Evolutionary conservation across 495 filamentous ascomycete species (phyloP).

Genomic region (Podospora conica): DNA sequence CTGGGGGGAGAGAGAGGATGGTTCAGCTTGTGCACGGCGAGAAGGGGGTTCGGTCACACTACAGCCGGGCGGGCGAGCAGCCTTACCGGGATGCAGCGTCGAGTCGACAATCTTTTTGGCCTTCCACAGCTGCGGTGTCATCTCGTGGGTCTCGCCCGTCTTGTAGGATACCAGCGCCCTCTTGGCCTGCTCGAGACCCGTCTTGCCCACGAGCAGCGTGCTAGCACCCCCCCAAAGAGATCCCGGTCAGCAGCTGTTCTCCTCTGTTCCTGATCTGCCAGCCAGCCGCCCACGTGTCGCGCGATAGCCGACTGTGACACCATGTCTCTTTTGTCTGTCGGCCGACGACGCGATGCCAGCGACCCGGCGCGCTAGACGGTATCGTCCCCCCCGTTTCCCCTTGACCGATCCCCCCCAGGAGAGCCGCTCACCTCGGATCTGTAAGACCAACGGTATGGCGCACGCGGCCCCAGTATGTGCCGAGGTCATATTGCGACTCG

Average conservation of each 20-base stretch:
- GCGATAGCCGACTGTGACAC: background rate
- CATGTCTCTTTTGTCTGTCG: background rate
- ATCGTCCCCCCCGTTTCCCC: background rate
- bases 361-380: background rate
- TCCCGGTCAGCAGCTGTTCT: constrained; percentile 7
- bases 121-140: constrained; percentile 88
- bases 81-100: constrained; percentile 87
- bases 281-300: background rate
- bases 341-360: background rate
- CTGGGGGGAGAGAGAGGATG: constrained; percentile 34
- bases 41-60: background rate
- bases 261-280: background rate
- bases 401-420: background rate
- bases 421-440: constrained; percentile 79
- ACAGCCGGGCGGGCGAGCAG: constrained; percentile 15
- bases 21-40: background rate
- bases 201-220: constrained; percentile 68
- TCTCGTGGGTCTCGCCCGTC: constrained; percentile 60
- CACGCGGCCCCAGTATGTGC: constrained; percentile 92
- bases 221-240: constrained; percentile 37
- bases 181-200: constrained; percentile 80
- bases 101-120: constrained; percentile 97
- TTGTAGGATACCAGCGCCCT: constrained; percentile 73
- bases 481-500: constrained; percentile 83
- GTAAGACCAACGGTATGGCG: constrained; percentile 82